Evolutionary conservation across 2,329 filamentous ascomycete species (phyloP), one percentile per base, ranked within the genome.

Genomic region (Aspergillus alliaceus): DNA sequence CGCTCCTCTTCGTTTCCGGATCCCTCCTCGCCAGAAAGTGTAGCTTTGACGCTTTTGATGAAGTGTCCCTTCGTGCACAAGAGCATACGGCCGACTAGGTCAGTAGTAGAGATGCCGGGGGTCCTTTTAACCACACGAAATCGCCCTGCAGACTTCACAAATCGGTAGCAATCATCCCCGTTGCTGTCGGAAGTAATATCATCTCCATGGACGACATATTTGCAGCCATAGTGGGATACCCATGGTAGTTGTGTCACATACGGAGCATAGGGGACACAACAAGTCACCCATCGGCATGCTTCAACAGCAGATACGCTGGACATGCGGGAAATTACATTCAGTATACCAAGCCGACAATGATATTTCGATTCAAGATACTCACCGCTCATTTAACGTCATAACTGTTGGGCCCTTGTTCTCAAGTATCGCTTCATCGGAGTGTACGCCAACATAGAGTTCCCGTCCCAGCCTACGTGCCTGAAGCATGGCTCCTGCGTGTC

Each of bases 71-170:
- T 89, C n/a, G 93, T 98, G 80, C 93, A 97, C 15, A 98, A 82
- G 68, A 99, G 81, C 95, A 99, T 99, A 68, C 95, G 88, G 20
- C 95, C 95, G 25, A 99, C 95, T n/a, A 99, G 84, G 72, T 99
- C 95, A 3, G 95, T 99, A 2, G 95, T 99, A 9, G 91, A 96
- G 69, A 99, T 99, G 58, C 91, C 93, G 0, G 95, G 95, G 2
- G 95, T 98, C 62, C 95, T 86, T 79, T 96, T 96, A 46, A 99
- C 95, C 18, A 99, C 91, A 77, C 96, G 93, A 84, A 99, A 99
- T 42, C 95, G 86, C 12, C 89, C 89, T 1, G 93, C 95, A 39
- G 90, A 88, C 78, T 99, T 99, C 69, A 99, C 95, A 70, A 93
- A 98, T 59, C 95, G 90, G 79, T 99, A 99, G 79, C 93, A 98